These are phyloP conservation scores for Saccharomycopsis capsularis DNA, from an alignment of 805 yeast species.

Conservation along the genomic window DNA sequence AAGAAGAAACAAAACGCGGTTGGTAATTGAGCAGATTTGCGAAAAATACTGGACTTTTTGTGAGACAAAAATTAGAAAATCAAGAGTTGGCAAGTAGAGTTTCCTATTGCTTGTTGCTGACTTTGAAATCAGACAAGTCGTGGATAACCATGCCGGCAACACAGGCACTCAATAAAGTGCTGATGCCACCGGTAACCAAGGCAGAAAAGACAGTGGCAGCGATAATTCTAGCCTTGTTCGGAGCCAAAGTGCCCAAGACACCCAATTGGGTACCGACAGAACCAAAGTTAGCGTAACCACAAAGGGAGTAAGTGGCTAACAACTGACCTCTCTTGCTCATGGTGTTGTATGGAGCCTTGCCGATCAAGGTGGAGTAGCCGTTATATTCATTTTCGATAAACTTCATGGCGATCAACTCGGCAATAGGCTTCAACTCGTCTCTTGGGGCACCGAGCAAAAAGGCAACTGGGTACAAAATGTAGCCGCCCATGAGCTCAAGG, in stretches of 20 bases:
- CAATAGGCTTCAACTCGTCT: conserved; percentile 43
- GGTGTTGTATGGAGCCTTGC: conserved; percentile 37
- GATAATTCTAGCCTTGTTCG: conserved; percentile 41
- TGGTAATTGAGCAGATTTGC: too few relatives aligned
- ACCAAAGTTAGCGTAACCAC: conserved; percentile 60
- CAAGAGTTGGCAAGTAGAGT: too few relatives aligned
- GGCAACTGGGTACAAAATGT: conserved; percentile 52
- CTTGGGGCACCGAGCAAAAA: conserved; percentile 53
- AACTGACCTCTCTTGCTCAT: conserved; percentile 46
- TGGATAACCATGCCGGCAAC: conserved; percentile 60
- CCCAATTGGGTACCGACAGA: conserved; percentile 57
- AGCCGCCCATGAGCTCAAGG: conserved; percentile 49
- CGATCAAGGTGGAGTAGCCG: conserved; percentile 39
- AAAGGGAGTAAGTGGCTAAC: conserved; percentile 53
- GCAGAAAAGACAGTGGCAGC: conserved; percentile 42
- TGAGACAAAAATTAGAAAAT: too few relatives aligned
- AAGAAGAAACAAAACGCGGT: conserved; percentile 1
- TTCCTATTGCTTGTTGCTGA: conserved; percentile 14
- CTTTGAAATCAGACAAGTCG: conserved; percentile 30
- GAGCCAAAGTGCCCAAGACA: conserved; percentile 51
- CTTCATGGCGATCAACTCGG: conserved; percentile 48
- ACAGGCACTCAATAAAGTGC: conserved; percentile 50
- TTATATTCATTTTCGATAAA: conserved; percentile 58
- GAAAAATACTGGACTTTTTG: too few relatives aligned
- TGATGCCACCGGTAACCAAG: conserved; percentile 44